Evolutionary conservation across 208 protist species (phyloP), one percentile per base, ranked within the genome.

Genomic region (Trypanosoma theileri): DNA sequence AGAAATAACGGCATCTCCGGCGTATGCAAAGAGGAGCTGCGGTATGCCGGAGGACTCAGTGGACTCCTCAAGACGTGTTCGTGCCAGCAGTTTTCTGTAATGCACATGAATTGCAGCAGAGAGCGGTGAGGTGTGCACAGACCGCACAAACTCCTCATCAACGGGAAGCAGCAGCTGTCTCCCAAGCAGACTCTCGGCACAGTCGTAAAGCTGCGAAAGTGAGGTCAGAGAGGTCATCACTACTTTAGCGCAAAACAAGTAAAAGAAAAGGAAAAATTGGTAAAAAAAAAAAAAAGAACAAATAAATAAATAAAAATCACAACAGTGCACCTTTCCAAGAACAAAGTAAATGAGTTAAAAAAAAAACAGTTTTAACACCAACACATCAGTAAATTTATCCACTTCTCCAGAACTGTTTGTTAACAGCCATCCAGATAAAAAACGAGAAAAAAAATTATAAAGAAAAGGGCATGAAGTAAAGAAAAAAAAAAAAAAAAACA

Each of bases 111-210:
- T 12, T 0, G 1, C n/a, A 6, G 3, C 35, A n/a, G 14, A 13
- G 4, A 28, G n/a, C 22, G 51, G 14, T 28, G 35, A 22, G 26
- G 17, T 17, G 53, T 75, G 70, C 26, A 75, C 14, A 11, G 62
- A 56, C 45, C 52, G 41, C n/a, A 75, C 70, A 65, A 75, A 75
- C 57, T 75, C 55, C 19, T 69, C 62, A 57, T 75, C 70, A n/a
- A 75, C 70, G 1, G 70, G 62, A 35, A 69, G 11, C 3, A 68
- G 24, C 13, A 75, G 35, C 13, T 14, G 22, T 26, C 45, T 24
- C 0, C 63, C 62, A 52, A 65, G 35, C 7, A 55, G n/a, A 12
- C 26, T 55, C 57, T 68, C 35, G 2, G 70, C 45, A 17, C n/a
- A 60, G 35, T 21, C 14, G 24, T 65, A 50, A 31, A 75, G 35